Evolutionary conservation across 176 grass and related monocot species (phyloP), one percentile per base, ranked within the genome.

Genomic region (Zea luxurians): DNA sequence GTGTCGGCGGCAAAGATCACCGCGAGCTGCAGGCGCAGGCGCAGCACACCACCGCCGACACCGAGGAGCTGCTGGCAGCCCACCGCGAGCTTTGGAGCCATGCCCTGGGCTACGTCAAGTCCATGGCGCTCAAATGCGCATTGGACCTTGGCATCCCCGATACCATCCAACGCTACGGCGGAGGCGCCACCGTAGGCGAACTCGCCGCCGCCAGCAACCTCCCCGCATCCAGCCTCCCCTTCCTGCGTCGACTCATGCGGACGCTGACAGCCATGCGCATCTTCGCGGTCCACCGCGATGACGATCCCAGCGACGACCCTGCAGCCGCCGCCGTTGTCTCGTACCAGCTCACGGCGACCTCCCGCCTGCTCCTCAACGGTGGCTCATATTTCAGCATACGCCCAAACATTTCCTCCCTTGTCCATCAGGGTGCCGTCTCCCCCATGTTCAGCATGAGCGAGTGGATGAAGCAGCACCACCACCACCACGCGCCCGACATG

Each of bases 71-170:
- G 17, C 16, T 55, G 16, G 2, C 1, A 55, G 53, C 53, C 3
- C 17, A 55, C 53, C 53, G 6, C 1, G 16, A 55, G 53, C 16
- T n/a, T 6, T n/a, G 15, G 53, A 55, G 53, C 53, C 53, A 55
- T 55, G 15, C 53, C 53, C 1, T 55, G 53, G 64, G 64, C 16
- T 67, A 44, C 67, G 20, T 70, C 67, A 70, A 70, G 67, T 48
- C 67, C 38, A 13, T 46, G 38, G 44, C 67, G n/a, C 67, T 70
- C 44, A 46, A 48, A 13, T 70, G 67, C 20, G 67, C 44, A 4
- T 3, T 70, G 44, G 67, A 70, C 17, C 67, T 70, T 0, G 1
- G 44, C 17, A 48, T 70, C 67, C 44, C 44, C 3, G 44, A 70
- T n/a, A 11, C 67, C n/a, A 70, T 70, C 44, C 9, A 48, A 2